Evolutionary conservation across 129 eudicot species (phyloP).

Genomic region (Cynara cardunculus): DNA sequence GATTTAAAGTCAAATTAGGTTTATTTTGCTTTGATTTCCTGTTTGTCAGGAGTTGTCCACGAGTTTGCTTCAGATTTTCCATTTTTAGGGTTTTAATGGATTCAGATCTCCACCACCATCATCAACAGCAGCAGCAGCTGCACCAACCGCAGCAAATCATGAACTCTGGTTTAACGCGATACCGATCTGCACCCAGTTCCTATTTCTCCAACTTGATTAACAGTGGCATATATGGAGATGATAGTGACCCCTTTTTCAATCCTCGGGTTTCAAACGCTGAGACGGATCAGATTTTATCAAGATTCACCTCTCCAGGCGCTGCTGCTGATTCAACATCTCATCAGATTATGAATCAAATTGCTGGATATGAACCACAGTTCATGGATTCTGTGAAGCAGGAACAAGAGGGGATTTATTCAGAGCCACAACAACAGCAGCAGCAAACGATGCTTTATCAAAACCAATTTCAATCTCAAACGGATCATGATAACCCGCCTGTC

Average conservation of each 20-base stretch:
- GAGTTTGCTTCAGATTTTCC: slow-evolving; percentile 2
- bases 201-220: slow-evolving; percentile 46
- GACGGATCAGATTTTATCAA: slow-evolving; percentile 35
- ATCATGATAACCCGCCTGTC: slow-evolving; percentile 13
- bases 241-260: slow-evolving; percentile 44
- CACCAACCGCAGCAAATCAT: slow-evolving; percentile 38
- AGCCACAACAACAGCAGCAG: slow-evolving; percentile 25
- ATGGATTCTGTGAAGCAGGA: slow-evolving; percentile 42
- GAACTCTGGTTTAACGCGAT: slow-evolving; percentile 62
- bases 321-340: slow-evolving; percentile 16
- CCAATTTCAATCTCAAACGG: slow-evolving; percentile 31
- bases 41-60: not conserved
- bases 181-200: slow-evolving; percentile 79
- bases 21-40: not conserved
- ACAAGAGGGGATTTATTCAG: slow-evolving; percentile 27
- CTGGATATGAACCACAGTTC: slow-evolving; percentile 23
- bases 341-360: slow-evolving; percentile 18
- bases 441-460: slow-evolving; percentile 34
- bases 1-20: slow-evolving; percentile 8
- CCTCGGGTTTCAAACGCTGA: slow-evolving; percentile 41
- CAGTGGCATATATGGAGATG: slow-evolving; percentile 38
- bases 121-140: not conserved
- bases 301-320: slow-evolving; percentile 23
- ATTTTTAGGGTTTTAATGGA: slow-evolving; percentile 29
- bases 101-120: slow-evolving; percentile 33